Evolutionary conservation across 2,329 filamentous ascomycete species (phyloP).

Genomic region (Aspergillus luchuensis): DNA sequence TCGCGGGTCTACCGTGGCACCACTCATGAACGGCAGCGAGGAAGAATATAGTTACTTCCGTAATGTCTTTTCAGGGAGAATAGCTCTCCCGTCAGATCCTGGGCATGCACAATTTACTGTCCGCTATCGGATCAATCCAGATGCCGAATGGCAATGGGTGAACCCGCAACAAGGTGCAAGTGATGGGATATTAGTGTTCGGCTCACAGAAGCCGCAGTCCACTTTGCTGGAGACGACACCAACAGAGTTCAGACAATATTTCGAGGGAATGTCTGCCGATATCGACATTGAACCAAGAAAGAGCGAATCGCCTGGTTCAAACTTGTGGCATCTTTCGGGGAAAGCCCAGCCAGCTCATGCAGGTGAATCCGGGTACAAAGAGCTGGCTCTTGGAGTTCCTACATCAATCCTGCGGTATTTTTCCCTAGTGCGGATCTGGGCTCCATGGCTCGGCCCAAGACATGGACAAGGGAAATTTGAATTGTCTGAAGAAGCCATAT

Average conservation of each 20-base stretch:
- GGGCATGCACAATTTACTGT: constrained; percentile 45
- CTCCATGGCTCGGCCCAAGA: constrained; percentile 84
- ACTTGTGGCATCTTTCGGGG: constrained; percentile 57
- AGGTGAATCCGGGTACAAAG: constrained; percentile 59
- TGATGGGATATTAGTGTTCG: constrained; percentile 48
- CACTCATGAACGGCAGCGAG: constrained; percentile 30
- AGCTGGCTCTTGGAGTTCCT: constrained; percentile 64
- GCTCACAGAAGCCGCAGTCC: constrained; percentile 25
- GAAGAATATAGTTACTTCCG: constrained; percentile 31
- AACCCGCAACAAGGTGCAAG: constrained; percentile 42
- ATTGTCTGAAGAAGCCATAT: constrained; percentile 74
- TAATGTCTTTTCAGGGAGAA: constrained; percentile 37
- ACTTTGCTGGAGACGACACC: constrained; percentile 13
- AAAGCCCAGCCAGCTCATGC: constrained; percentile 56
- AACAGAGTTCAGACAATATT: constrained; percentile 33
- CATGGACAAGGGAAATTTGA: constrained; percentile 70
- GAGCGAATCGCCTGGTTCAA: constrained; percentile 46
- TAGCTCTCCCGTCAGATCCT: constrained; percentile 31
- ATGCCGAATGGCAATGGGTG: constrained; percentile 48
- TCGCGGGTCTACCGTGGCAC: constrained; percentile 27
- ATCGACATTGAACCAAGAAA: constrained; percentile 36
- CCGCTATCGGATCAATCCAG: constrained; percentile 42
- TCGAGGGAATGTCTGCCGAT: constrained; percentile 37
- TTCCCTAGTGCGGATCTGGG: constrained; percentile 75
- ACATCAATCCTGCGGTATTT: constrained; percentile 74